A percentile compares a stretch with the other conserved stretches of the same genome.
These are phyloP conservation scores for Prunus mira DNA, from an alignment of 306 rosid species.

Conservation along the genomic window DNA sequence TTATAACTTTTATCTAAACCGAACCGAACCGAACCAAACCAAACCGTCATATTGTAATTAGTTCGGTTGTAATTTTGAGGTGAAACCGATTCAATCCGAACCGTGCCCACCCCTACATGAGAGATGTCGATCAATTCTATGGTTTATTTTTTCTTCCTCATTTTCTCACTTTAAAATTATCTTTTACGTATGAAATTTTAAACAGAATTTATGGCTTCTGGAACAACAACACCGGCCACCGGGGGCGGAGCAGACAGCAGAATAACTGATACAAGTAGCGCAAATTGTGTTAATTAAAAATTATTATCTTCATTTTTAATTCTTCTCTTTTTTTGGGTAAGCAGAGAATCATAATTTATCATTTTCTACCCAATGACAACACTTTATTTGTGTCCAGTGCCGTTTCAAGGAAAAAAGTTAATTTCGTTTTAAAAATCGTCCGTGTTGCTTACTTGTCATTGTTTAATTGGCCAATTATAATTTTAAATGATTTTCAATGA, in stretches of 20 bases:
- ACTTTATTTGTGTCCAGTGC: neutral
- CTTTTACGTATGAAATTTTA: too few species aligned
- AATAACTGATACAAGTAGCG: neutral
- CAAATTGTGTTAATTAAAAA: neutral
- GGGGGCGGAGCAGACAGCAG: neutral
- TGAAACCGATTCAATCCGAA: too few species aligned
- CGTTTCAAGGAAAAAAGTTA: neutral
- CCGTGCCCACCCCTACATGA: too few species aligned
- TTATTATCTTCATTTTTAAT: neutral
- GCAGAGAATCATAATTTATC: neutral
- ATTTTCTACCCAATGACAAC: neutral
- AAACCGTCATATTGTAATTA: too few species aligned
- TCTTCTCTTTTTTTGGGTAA: neutral
- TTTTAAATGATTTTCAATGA: neutral
- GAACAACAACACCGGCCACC: too few species aligned
- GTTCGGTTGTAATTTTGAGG: too few species aligned
- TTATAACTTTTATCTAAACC: too few species aligned
- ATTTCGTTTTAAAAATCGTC: neutral
- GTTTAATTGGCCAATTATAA: neutral
- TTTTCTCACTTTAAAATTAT: too few species aligned
- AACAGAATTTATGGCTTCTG: too few species aligned
- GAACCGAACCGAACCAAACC: too few species aligned
- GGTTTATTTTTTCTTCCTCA: too few species aligned
- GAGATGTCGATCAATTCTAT: too few species aligned
- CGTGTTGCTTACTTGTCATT: neutral